Evolutionary conservation across 495 filamentous ascomycete genomes (phyloP).

Genomic region (Talaromyces adpressus): DNA sequence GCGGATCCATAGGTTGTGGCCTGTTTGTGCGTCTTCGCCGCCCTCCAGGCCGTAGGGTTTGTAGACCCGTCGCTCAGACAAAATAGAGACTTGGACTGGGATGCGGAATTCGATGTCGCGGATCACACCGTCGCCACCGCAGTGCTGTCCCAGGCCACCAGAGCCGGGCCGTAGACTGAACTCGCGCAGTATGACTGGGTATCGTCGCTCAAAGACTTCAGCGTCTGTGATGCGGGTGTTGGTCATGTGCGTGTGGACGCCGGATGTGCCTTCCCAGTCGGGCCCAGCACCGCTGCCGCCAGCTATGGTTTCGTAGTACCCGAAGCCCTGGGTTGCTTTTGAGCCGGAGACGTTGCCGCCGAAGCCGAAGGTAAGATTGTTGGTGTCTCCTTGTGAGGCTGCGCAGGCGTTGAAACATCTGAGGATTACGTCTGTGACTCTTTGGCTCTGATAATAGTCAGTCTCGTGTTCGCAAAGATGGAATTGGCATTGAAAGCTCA

Average conservation of each 20-base stretch:
- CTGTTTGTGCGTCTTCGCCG: slow-evolving; percentile 65
- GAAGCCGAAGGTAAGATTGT: slow-evolving; percentile 53
- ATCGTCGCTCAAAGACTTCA: slow-evolving; percentile 86
- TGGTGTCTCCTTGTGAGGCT: slow-evolving; percentile 81
- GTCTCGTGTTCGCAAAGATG: neutral
- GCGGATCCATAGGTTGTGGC: slow-evolving; percentile 72
- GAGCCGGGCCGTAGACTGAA: slow-evolving; percentile 66
- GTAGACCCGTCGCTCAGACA: slow-evolving; percentile 73
- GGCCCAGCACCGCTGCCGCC: slow-evolving; percentile 80
- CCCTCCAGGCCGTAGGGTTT: slow-evolving; percentile 73
- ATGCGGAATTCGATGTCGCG: slow-evolving; percentile 87
- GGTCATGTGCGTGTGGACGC: slow-evolving; percentile 92
- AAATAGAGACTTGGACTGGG: slow-evolving; percentile 72
- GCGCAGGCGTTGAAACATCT: slow-evolving; percentile 79
- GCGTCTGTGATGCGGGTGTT: slow-evolving; percentile 94
- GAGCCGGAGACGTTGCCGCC: slow-evolving; percentile 22
- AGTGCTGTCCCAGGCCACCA: slow-evolving; percentile 21
- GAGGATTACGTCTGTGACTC: slow-evolving; percentile 88
- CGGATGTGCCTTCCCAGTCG: slow-evolving; percentile 74
- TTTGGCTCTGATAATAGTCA: slow-evolving; percentile 40
- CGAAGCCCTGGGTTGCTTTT: slow-evolving; percentile 54
- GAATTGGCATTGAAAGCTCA: neutral
- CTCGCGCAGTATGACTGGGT: slow-evolving; percentile 75
- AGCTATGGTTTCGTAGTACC: slow-evolving; percentile 92
- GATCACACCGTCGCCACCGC: slow-evolving; percentile 66